Percentiles rank a stretch among this genome's conserved stretches.
These are phyloP conservation scores for Capsella bursapastoris DNA, from an alignment of 345 rosid genomes.

Conservation along the genomic window DNA sequence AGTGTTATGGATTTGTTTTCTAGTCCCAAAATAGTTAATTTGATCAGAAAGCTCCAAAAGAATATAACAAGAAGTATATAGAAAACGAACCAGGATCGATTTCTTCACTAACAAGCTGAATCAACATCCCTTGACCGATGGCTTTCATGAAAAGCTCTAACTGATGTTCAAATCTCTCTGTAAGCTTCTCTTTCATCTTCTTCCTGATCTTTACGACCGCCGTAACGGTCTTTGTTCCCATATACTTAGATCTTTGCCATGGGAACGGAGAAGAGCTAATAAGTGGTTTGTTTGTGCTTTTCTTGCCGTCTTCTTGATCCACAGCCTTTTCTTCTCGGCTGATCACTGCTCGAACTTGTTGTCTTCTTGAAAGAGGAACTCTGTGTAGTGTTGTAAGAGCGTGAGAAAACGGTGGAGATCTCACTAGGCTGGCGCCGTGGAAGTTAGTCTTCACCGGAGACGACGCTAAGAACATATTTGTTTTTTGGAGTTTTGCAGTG, in stretches of 20 bases:
- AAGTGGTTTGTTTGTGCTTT: slow-evolving; percentile 28
- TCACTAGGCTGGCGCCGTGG: slow-evolving; percentile 44
- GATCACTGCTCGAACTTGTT: slow-evolving; percentile 59
- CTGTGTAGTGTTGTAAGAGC: slow-evolving; percentile 6
- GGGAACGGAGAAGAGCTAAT: slow-evolving; percentile 27
- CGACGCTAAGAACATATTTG: slow-evolving; percentile 48
- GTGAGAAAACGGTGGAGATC: slow-evolving; percentile 38
- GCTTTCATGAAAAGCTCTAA: slow-evolving; percentile 73
- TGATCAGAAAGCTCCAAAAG: not conserved
- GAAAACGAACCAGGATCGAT: slow-evolving; percentile 72
- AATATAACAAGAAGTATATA: not conserved
- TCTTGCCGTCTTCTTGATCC: slow-evolving; percentile 48
- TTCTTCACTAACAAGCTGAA: slow-evolving; percentile 85
- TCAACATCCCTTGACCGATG: slow-evolving; percentile 76
- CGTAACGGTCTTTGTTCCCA: slow-evolving; percentile 45
- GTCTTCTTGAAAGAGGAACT: slow-evolving; percentile 19
- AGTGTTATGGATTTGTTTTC: slow-evolving; percentile 30
- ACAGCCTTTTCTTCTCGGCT: slow-evolving; percentile 64
- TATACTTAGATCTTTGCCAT: slow-evolving; percentile 47
- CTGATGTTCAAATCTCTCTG: slow-evolving; percentile 71
- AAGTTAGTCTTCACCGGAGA: slow-evolving; percentile 53
- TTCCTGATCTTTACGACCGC: slow-evolving; percentile 77
- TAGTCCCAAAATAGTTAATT: slow-evolving; percentile 6
- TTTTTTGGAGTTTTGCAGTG: not conserved
- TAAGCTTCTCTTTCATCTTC: slow-evolving; percentile 78